Percentiles rank a stretch among this genome's conserved stretches.
Conservation (phyloP, 345 rosid species). For the Syzygium oleosum region DNA sequence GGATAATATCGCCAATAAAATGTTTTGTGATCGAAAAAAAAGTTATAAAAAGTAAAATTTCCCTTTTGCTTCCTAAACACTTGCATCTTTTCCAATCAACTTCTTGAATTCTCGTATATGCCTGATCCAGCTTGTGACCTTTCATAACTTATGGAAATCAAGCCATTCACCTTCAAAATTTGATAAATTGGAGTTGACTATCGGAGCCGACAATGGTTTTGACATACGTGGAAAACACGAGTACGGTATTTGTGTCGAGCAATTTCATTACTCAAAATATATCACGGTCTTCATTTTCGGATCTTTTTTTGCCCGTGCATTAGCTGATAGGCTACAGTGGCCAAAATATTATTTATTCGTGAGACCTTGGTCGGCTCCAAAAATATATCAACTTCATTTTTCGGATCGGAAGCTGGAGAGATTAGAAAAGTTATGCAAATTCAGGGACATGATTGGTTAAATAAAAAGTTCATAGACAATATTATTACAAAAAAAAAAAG, state of each 20-base stretch:
- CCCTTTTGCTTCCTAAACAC: not conserved
- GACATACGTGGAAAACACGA: not conserved
- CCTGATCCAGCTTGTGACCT: not conserved
- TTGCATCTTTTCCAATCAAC: not conserved
- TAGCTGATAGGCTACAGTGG: not conserved
- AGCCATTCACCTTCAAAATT: not conserved
- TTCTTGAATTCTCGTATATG: not conserved
- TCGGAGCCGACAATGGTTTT: not conserved
- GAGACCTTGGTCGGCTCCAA: not conserved
- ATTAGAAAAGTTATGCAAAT: not conserved
- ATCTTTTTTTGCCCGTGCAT: not conserved
- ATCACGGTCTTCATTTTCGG: not conserved
- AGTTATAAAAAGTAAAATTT: not conserved
- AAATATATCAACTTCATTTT: not conserved
- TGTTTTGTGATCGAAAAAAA: not conserved
- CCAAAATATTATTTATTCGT: not conserved
- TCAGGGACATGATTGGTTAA: not conserved
- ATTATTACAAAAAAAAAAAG: too few relatives aligned
- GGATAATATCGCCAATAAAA: not conserved
- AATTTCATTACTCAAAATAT: not conserved
- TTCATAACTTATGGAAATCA: not conserved
- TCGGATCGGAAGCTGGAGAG: not conserved
- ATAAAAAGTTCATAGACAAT: not conserved
- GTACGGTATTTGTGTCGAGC: not conserved
- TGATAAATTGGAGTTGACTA: not conserved